These are phyloP conservation scores for Aspergillus quadricinctus DNA, from an alignment of 2,329 filamentous ascomycete genomes.

Conservation along the genomic window DNA sequence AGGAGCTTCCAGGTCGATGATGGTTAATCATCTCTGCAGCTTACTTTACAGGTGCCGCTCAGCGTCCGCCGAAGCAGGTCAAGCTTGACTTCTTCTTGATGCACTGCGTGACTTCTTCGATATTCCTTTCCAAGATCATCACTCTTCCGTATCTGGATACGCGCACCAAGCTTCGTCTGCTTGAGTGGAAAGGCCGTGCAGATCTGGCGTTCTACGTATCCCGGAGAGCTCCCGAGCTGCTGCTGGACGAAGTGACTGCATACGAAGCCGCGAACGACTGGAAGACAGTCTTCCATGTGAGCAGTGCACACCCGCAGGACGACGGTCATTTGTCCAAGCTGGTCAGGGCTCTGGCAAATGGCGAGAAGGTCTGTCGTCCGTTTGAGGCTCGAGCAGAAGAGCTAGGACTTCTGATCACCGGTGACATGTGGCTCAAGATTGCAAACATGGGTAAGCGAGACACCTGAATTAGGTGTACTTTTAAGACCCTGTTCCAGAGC, in stretches of 20 bases:
- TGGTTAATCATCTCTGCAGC: slow-evolving; percentile 26
- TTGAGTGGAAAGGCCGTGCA: slow-evolving; percentile 77
- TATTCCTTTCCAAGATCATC: slow-evolving; percentile 67
- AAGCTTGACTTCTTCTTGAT: slow-evolving; percentile 83
- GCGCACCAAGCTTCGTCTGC: slow-evolving; percentile 60
- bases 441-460: slow-evolving; percentile 40
- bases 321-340: slow-evolving; percentile 82
- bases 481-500: not conserved
- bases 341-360: slow-evolving; percentile 64
- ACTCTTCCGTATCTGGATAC: slow-evolving; percentile 57
- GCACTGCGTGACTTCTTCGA: slow-evolving; percentile 71
- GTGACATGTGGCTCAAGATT: slow-evolving; percentile 43
- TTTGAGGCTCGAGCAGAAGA: slow-evolving; percentile 27
- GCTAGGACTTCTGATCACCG: slow-evolving; percentile 33
- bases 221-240: slow-evolving; percentile 58
- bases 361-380: slow-evolving; percentile 47
- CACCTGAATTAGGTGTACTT: not conserved
- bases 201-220: slow-evolving; percentile 73
- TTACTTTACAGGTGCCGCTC: slow-evolving; percentile 58
- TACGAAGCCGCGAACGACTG: slow-evolving; percentile 55
- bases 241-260: slow-evolving; percentile 53
- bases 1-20: not conserved
- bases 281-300: slow-evolving; percentile 44
- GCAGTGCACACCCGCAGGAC: slow-evolving; percentile 50
- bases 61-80: slow-evolving; percentile 59